Percentiles rank a stretch among this genome's conserved stretches.
Evolutionary conservation across 2,329 filamentous ascomycete species (phyloP).

Genomic region (Plenodomus tracheiphilus): DNA sequence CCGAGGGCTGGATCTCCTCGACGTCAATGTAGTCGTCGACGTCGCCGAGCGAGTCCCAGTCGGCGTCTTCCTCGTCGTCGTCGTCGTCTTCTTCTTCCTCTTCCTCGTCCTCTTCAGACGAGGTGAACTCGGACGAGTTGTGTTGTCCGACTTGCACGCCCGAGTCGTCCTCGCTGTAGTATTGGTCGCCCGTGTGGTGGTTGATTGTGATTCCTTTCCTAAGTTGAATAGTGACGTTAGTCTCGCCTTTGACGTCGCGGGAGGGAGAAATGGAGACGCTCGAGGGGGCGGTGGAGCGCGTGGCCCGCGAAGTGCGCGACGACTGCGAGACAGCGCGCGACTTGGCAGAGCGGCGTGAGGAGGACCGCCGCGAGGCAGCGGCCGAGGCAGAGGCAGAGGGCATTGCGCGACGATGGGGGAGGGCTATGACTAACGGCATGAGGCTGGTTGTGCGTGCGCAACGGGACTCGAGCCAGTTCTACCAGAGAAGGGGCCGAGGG

Average conservation of each 20-base stretch:
- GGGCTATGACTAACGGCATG: constrained; percentile 50
- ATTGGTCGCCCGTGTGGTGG: constrained; percentile 42
- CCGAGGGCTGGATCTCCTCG: constrained; percentile 52
- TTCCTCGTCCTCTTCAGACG: constrained; percentile 25
- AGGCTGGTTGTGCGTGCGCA: constrained; percentile 35
- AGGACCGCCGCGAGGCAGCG: constrained; percentile 28
- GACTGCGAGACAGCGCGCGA: constrained; percentile 28
- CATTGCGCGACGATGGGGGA: constrained; percentile 38
- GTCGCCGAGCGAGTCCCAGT: constrained; percentile 23
- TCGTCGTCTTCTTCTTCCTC: constrained; percentile 31
- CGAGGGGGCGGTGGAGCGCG: constrained; percentile 29
- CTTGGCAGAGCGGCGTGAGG: constrained; percentile 35
- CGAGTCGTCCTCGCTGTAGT: constrained; percentile 37
- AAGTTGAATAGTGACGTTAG: constrained; percentile 44
- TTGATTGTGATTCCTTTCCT: constrained; percentile 46
- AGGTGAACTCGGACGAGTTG: constrained; percentile 35
- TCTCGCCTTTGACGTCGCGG: constrained; percentile 34
- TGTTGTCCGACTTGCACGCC: constrained; percentile 38
- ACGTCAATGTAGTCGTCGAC: constrained; percentile 39
- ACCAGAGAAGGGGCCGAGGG: constrained; percentile 45
- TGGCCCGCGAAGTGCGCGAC: constrained; percentile 24
- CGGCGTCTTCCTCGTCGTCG: constrained; percentile 32
- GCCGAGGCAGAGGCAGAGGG: constrained; percentile 8
- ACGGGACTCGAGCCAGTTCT: constrained; percentile 44
- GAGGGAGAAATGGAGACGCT: constrained; percentile 36